Conservation (phyloP, 2,329 filamentous ascomycete genomes). For the Gyromitra esculenta region DNA sequence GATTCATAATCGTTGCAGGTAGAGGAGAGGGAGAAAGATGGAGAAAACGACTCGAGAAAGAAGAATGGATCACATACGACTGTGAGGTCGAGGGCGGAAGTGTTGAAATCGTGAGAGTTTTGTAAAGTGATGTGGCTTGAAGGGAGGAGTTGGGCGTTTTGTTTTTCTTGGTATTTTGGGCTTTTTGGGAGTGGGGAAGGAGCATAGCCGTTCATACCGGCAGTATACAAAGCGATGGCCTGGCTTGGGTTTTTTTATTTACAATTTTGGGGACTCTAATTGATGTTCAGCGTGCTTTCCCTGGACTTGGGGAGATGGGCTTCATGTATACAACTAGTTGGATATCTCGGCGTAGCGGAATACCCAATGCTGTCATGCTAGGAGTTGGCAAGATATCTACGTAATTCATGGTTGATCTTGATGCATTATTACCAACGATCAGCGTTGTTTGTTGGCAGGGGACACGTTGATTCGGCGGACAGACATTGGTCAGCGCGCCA, state of each 20-base stretch:
- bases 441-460: no score
- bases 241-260: not conserved
- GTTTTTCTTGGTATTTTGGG: slow-evolving; percentile 32
- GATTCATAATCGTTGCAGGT: slow-evolving; percentile 77
- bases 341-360: slow-evolving; percentile 7
- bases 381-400: not conserved
- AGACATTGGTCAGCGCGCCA: not conserved
- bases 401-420: not conserved
- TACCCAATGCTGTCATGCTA: not conserved
- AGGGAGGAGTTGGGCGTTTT: slow-evolving; percentile 49
- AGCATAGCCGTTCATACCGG: slow-evolving; percentile 4
- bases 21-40: slow-evolving; percentile 78
- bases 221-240: slow-evolving; percentile 27
- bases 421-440: not conserved
- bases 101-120: slow-evolving; percentile 36
- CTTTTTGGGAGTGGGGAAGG: slow-evolving; percentile 15
- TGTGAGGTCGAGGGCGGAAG: slow-evolving; percentile 27
- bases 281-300: not conserved
- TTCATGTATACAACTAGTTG: slow-evolving; percentile 11
- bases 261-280: slow-evolving; percentile 16
- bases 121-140: slow-evolving; percentile 16
- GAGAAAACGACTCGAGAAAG: slow-evolving; percentile 69
- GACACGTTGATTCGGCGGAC: no score
- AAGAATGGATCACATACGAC: slow-evolving; percentile 41
- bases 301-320: not conserved